Base-by-base conservation (phyloP, 805 yeast species). In the Ogataea siamensis region DNA sequence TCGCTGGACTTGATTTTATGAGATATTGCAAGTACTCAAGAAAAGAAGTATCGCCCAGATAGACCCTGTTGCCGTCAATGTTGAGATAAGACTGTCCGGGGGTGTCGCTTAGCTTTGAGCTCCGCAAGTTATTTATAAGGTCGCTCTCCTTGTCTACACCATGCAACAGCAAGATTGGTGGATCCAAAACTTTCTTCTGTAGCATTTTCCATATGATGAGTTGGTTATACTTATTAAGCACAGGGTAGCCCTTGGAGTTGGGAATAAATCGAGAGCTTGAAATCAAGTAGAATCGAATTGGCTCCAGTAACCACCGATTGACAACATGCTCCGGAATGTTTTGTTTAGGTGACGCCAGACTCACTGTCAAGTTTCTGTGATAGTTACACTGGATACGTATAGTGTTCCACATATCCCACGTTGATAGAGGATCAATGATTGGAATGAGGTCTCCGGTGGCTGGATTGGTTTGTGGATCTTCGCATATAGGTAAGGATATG, bases 331-430 rank as follows among this genome's bases (percentile, higher is more conserved):
- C 62, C 2, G 83, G 81, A 1, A 75, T 70, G 34, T 66, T 66
- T 24, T 68, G 67, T 40, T 78, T 78, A 21, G 95, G 89, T 15
- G 88, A 71, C 24, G 82, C 93, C 23, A 84, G 64, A 4, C 87
- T 85, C 37, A 87, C 78, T n/a, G 86, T 78, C 35, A 83, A 59
- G 15, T 76, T 70, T 2, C 59, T 44, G 33, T 79, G 68, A 50
- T 80, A 78, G 39, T 71, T 70, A 49, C 82, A 76, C 24, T 73
- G 61, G 5, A 69, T 64, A 16, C 87, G 62, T 3, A 83, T 72
- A 1, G 83, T 68, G 47, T 81, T 77, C 89, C 89, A 83, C 49
- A 79, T 70, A 38, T 80, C 85, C 89, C 89, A 83, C 2, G 83
- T 78, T 3, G 81, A 76, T 21, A 81, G 57, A 7, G 68, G 61